Evolutionary conservation across 441 rosid genomes (phyloP).

Genomic region (Arabidopsis hybrid): DNA sequence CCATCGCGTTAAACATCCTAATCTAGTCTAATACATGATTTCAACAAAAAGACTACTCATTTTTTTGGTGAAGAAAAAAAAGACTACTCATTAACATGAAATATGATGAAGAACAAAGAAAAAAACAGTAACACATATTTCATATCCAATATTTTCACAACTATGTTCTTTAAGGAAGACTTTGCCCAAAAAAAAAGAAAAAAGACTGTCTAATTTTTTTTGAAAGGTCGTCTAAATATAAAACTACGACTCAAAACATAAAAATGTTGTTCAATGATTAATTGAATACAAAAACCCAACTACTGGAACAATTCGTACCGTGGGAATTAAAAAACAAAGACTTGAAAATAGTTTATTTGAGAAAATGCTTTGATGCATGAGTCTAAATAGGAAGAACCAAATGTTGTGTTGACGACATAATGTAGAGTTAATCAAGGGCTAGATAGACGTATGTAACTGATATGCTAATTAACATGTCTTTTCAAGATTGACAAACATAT

Average conservation of each 20-base stretch:
- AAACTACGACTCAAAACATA: too few relatives aligned
- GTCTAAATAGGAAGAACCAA: neutral
- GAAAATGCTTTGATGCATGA: neutral
- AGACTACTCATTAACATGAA: too few relatives aligned
- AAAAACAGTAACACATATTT: too few relatives aligned
- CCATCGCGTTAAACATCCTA: neutral
- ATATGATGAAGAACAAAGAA: too few relatives aligned
- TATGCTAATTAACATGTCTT: neutral
- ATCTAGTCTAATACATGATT: neutral
- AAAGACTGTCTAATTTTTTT: neutral
- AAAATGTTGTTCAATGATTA: neutral
- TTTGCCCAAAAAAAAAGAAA: too few relatives aligned
- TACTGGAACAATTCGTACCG: neutral
- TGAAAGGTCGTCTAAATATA: too few relatives aligned
- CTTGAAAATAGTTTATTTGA: neutral
- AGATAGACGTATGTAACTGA: neutral
- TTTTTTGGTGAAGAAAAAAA: too few relatives aligned
- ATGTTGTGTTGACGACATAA: neutral
- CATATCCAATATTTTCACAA: too few relatives aligned
- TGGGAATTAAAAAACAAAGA: neutral
- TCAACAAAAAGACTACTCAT: too few relatives aligned
- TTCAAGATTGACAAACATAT: neutral
- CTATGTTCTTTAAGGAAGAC: too few relatives aligned
- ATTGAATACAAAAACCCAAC: neutral
- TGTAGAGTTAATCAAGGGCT: neutral